phyloP scores from a whole-genome alignment of 768 basidiomycete genomes.

The Cyathus striatus region DNA sequence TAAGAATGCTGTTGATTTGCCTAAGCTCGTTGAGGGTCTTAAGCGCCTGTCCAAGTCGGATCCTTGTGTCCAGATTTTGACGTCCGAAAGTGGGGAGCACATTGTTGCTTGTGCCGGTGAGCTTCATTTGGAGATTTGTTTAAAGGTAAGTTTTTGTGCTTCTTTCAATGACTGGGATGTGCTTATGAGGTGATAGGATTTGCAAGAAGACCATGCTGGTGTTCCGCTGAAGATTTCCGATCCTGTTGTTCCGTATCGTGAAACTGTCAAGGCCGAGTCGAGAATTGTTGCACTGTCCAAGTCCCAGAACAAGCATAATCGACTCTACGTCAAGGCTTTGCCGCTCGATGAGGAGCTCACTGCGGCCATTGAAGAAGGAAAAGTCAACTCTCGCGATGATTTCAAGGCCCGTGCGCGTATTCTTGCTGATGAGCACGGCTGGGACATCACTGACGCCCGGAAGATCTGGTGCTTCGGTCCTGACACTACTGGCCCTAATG shows the following conservation, averaged over 20 bases:
- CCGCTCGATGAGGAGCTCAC: conserved; percentile 94
- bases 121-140: conserved; percentile 97
- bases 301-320: conserved; percentile 99
- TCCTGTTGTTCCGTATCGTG: conserved; percentile 95
- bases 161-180: background rate
- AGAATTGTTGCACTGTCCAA: conserved; percentile 95
- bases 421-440: conserved; percentile 93
- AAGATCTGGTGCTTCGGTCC: conserved; percentile 99
- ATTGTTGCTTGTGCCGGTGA: conserved; percentile 99
- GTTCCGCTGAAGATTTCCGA: conserved; percentile 98
- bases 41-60: conserved; percentile 99
- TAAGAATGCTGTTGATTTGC: conserved; percentile 98
- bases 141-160: conserved; percentile 61
- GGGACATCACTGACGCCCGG: conserved; percentile 99
- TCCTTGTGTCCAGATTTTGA: conserved; percentile 97
- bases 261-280: conserved; percentile 96
- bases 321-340: conserved; percentile 89
- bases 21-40: conserved; percentile 99
- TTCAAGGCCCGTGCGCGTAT: conserved; percentile 94
- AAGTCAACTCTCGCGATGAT: conserved; percentile 89
- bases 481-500: conserved; percentile 94
- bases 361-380: conserved; percentile 85
- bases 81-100: conserved; percentile 89
- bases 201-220: conserved; percentile 99
- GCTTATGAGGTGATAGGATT: conserved; percentile 53